These are phyloP conservation scores for Manihot esculenta DNA, from an alignment of 441 rosid genomes.

Conservation along the genomic window DNA sequence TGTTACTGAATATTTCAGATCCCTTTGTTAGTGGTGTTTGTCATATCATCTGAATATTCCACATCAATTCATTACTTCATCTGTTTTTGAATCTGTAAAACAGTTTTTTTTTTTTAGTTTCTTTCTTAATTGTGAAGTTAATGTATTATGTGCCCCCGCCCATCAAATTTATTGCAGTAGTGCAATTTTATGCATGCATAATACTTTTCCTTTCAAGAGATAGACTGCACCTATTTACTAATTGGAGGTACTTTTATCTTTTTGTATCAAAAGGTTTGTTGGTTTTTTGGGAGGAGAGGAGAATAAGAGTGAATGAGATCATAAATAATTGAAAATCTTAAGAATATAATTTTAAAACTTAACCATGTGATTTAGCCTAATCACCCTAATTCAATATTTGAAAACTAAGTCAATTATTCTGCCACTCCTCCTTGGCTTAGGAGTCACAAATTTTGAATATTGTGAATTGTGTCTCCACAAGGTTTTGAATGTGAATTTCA, in stretches of 20 bases:
- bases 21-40: no score
- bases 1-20: not conserved
- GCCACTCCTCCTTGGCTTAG: no score
- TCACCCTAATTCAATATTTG: no score
- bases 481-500: no score
- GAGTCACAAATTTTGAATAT: no score
- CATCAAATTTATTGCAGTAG: not conserved
- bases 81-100: not conserved
- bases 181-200: not conserved
- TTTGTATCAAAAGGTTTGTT: not conserved
- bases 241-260: not conserved
- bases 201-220: not conserved
- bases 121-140: not conserved
- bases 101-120: not conserved
- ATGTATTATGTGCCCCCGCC: not conserved
- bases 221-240: not conserved
- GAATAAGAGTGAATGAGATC: no score
- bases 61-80: not conserved
- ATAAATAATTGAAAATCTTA: no score
- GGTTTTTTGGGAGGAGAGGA: no score
- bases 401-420: no score
- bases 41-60: not conserved
- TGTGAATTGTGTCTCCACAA: no score
- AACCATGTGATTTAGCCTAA: no score
- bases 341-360: no score